A percentile compares a stretch with the other conserved stretches of the same genome.
Conservation (phyloP, 2,329 filamentous ascomycete genomes). For the Metarhizium album region DNA sequence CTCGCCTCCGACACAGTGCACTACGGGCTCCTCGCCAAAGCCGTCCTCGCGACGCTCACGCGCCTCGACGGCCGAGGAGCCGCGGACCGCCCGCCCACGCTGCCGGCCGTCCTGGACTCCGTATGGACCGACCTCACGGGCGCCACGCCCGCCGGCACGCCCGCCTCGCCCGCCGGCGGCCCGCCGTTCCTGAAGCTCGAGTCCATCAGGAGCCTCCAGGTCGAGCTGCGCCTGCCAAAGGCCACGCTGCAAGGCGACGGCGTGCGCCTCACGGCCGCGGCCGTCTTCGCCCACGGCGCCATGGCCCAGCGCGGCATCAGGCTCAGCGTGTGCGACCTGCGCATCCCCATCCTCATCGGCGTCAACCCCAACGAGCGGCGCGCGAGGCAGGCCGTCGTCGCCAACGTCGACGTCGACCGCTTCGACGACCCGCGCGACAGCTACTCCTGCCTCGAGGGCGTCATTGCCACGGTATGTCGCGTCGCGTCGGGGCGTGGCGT, state of each 20-base stretch:
- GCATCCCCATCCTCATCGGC: slow-evolving; percentile 58
- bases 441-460: slow-evolving; percentile 45
- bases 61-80: slow-evolving; percentile 10
- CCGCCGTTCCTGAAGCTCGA: slow-evolving; percentile 20
- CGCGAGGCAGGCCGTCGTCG: slow-evolving; percentile 55
- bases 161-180: not conserved
- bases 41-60: slow-evolving; percentile 39
- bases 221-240: slow-evolving; percentile 53
- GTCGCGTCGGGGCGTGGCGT: too few relatives aligned
- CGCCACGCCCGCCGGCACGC: slow-evolving; percentile 14
- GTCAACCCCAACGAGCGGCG: slow-evolving; percentile 61
- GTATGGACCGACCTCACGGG: slow-evolving; percentile 24
- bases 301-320: slow-evolving; percentile 17
- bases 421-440: slow-evolving; percentile 35
- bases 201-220: slow-evolving; percentile 33
- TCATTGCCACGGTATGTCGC: slow-evolving; percentile 48
- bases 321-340: slow-evolving; percentile 45
- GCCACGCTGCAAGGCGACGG: slow-evolving; percentile 55
- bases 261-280: slow-evolving; percentile 39
- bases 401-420: slow-evolving; percentile 51
- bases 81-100: slow-evolving; percentile 6
- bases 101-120: slow-evolving; percentile 19
- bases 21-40: slow-evolving; percentile 62
- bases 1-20: slow-evolving; percentile 63
- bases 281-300: slow-evolving; percentile 22